Base-by-base conservation (phyloP, 208 protist species). In the Endotrypanum monterogeii region DNA sequence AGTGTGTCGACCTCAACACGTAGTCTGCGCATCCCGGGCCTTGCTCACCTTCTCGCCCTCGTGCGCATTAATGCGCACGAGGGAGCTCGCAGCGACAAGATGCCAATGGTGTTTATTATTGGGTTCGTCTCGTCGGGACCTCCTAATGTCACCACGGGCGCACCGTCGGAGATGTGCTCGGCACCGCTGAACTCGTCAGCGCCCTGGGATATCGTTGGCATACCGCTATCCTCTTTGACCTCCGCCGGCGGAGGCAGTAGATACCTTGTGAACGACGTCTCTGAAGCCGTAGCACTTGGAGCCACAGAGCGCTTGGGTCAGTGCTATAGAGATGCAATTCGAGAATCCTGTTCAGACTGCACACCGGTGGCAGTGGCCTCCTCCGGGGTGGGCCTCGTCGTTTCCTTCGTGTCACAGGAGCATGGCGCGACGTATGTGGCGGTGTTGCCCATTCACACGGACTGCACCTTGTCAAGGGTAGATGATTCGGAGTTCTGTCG, bases 281-380 rank as follows among this genome's bases (percentile, higher is more conserved):
- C 57, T 32, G 9, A 6, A 16, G 39, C 57, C 35, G 32, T 18
- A 7, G 23, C 48, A 0, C 16, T 37, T 2, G 41, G 5, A 8
- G n/a, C 37, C 55, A 68, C n/a, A 3, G 57, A 68, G 58, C 74
- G 67, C 39, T 58, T 78, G 7, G 54, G 46, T 5, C 65, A 50
- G 41, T 78, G 74, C 48, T 73, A 73, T 37, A 41, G 23, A 0
- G 4, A 48, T 2, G 23, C 23, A 3, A 41, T 72, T 28, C 23
- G 35, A 25, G 48, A 56, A 32, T 2, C 50, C 35, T 57, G 57
- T 68, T 2, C 25, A 35, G 67, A 67, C 46, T 67, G 67, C 58
- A 30, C 66, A 9, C 66, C 74, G 20, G 56, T 78, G 0, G 54
- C 73, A 30, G 11, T 72, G 28, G 16, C 63, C 1, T 25, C 73